Evolutionary conservation across 805 yeast species (phyloP), one percentile per base, ranked within the genome.

Genomic region (Pichia membranifaciens): DNA sequence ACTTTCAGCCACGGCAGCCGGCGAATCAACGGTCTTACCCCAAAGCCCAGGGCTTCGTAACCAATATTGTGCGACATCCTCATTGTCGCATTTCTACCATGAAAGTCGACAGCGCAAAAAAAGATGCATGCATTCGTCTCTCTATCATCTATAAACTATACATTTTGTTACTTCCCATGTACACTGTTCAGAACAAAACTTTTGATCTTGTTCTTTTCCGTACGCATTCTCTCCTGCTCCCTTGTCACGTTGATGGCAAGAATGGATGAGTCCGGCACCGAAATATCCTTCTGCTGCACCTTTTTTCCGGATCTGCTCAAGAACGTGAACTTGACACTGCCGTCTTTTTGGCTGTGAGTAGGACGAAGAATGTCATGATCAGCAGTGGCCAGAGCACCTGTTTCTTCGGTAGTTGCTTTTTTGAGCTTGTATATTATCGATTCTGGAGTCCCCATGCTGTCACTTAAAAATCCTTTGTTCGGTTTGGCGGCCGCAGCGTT

Each of bases 271-370:
- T 71, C 63, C 0, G 89, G 88, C 32, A 85, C 62, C 4, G 59
- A 62, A 22, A 84, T 58, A 31, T 66, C 70, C 43, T 72, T 72
- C 1, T 76, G 65, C 35, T 65, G 62, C 3, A 70, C 62, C 51
- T 67, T 72, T 55, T 73, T 74, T 18, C 82, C 84, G 23, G 71
- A 63, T 53, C 72, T 78, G 8, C 83, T 75, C 45, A 84, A 60
- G 46, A 84, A 70, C 3, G 78, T 74, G 59, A 82, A 82, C 13
- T 41, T 51, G 4, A 44, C 40, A 25, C 29, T 25, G 1, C 34
- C 38, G 5, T 29, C 23, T 13, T 31, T 32, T n/a, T n/a, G n/a
- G n/a, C n/a, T n/a, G n/a, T n/a, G n/a, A n/a, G n/a, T n/a, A n/a
- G 10, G 29, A 25, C 10, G 29, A 25, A 25, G 29, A 25, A n/a